These are phyloP conservation scores for Corylus heterophylla DNA, from an alignment of 306 rosid genomes.

Conservation along the genomic window DNA sequence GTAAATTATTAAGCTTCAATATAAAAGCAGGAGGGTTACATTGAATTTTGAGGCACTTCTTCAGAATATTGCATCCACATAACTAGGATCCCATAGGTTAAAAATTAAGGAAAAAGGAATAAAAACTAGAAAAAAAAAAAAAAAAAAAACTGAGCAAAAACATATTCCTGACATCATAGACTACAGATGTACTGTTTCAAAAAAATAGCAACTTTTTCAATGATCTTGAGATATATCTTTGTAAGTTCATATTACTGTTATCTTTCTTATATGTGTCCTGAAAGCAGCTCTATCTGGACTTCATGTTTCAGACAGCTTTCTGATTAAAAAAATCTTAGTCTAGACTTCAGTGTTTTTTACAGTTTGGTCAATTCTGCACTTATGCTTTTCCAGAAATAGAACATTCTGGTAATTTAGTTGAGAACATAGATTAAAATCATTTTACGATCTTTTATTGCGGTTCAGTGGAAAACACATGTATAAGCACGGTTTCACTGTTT, in stretches of 20 bases:
- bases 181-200: background rate
- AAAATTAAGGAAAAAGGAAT: background rate
- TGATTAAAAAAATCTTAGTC: conserved; percentile 12
- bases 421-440: background rate
- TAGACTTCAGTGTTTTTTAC: background rate
- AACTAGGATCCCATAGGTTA: conserved; percentile 16
- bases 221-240: background rate
- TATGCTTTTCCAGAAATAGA: background rate
- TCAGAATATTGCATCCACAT: conserved; percentile 33
- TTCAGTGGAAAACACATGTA: background rate
- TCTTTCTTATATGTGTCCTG: background rate
- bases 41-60: background rate
- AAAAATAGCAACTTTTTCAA: background rate
- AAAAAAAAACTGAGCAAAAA: background rate
- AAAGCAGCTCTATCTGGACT: background rate
- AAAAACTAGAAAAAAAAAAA: background rate
- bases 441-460: background rate
- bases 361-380: background rate
- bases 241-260: background rate
- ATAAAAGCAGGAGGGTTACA: background rate
- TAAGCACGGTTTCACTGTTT: background rate
- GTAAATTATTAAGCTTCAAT: background rate
- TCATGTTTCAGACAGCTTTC: conserved; percentile 25
- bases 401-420: background rate
- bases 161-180: background rate